Evolutionary conservation across 352 stramenopile genomes (phyloP).

Genomic region (Phytophthora idaei): DNA sequence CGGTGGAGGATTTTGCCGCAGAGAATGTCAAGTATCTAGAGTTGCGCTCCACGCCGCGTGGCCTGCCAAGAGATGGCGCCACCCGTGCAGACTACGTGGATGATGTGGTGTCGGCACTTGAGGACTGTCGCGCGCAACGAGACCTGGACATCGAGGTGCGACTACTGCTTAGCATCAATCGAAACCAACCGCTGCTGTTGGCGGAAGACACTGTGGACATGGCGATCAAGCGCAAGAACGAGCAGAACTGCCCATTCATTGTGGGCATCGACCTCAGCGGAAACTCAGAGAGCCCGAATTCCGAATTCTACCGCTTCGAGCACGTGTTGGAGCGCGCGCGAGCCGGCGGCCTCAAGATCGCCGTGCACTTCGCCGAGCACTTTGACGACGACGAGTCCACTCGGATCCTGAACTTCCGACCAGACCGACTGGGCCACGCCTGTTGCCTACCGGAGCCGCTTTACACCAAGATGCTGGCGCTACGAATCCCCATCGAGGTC

Average conservation of each 20-base stretch:
- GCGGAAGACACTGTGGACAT: slow-evolving; percentile 72
- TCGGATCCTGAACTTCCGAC: slow-evolving; percentile 87
- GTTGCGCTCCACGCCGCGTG: slow-evolving; percentile 81
- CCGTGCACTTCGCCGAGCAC: slow-evolving; percentile 94
- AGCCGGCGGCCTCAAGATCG: slow-evolving; percentile 78
- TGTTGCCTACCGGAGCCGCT: slow-evolving; percentile 79
- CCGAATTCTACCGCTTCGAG: slow-evolving; percentile 88
- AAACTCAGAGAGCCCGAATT: slow-evolving; percentile 78
- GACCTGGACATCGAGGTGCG: slow-evolving; percentile 77
- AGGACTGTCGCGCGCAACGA: slow-evolving; percentile 59
- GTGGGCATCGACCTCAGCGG: slow-evolving; percentile 89
- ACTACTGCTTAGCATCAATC: slow-evolving; percentile 83
- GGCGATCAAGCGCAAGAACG: slow-evolving; percentile 53
- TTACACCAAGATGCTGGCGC: slow-evolving; percentile 67
- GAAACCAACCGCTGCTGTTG: slow-evolving; percentile 66
- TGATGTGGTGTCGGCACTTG: slow-evolving; percentile 67
- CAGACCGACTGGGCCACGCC: slow-evolving; percentile 93
- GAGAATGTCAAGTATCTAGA: slow-evolving; percentile 89
- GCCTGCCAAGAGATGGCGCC: slow-evolving; percentile 57
- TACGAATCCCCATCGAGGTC: slow-evolving; percentile 91
- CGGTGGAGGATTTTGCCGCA: slow-evolving; percentile 82
- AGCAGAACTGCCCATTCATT: slow-evolving; percentile 56
- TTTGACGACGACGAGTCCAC: slow-evolving; percentile 81
- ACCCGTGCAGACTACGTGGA: slow-evolving; percentile 71
- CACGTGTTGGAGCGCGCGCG: slow-evolving; percentile 73